Evolutionary conservation across 1,139 yeast species (phyloP), one percentile per base, ranked within the genome.

Genomic region (Geotrichum reessii): DNA sequence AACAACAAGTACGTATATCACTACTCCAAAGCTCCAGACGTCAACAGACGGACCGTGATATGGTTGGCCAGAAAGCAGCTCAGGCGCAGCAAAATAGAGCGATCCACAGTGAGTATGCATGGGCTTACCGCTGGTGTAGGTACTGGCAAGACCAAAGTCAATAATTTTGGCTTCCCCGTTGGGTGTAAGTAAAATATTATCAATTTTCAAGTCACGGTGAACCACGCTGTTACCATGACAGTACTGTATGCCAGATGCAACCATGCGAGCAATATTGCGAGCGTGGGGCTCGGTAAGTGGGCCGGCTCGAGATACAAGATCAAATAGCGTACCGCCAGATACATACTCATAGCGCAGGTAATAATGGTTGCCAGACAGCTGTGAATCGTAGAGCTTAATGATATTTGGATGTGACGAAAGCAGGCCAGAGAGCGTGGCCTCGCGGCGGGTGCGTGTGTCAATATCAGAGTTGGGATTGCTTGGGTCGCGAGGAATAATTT

Each of bases 321-420:
- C 87, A 33, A 33, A 33, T 6, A 91, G 83, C 73, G 91, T 97
- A 49, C 97, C 97, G 52, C 97, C 97, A 52, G 91, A 86, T 25
- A 91, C 93, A 69, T 88, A 90, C 70, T 91, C 97, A 71, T 90
- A 90, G 58, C 91, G 78, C 95, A 91, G 89, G 73, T 91, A 91
- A 73, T 87, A 91, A 71, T 91, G 97, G 64, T 88, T 88, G 11
- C 96, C 86, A 96, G 90, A 89, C n/a, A 95, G 87, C 59, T 89
- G 89, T 79, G 90, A 87, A 71, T 90, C 97, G 72, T 88, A 89
- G 52, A 90, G 75, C 64, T 95, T 78, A 70, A 97, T 88, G 60
- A 91, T 90, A 70, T 83, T 89, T 0, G 96, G 97, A 72, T 91
- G 97, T 71, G 86, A 86, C 52, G 91, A 76, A 22, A 91, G 79